Base-by-base conservation (phyloP, 345 rosid species). In the Reutealis trisperma region DNA sequence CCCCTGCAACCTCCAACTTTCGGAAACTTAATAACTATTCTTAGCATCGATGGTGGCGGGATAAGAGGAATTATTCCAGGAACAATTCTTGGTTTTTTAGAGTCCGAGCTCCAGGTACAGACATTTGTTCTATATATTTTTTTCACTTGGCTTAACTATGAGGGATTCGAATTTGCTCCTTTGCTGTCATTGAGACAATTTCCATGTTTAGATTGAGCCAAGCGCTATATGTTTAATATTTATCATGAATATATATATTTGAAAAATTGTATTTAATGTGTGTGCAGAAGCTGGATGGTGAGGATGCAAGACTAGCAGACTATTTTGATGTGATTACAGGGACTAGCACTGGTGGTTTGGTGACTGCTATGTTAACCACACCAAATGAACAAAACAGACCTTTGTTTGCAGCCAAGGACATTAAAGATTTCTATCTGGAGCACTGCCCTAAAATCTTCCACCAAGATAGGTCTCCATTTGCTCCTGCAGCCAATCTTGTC, bases 11-110 rank as follows among this genome's bases (percentile, higher is more conserved):
- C 89, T 41, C 91, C 92, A 5, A 84, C 90, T 21, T 78, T 71
- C 59, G 92, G 93, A 67, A 81, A 83, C 73, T 58, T 83, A 34
- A 57, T 93, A 44, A 93, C 93, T 16, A 68, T 93, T 67, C 96
- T 91, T 21, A 88, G 93, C 79, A 91, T 91, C 10, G 96, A 93
- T 37, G 97, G 97, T 6, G 96, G 97, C 30, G 97, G 97, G 11
- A 85, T 91, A 16, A 83, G 96, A 85, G 97, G 96, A 54, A 55
- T 93, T 10, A 88, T 93, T 49, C 96, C 96, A 0, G 92, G 84
- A 34, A 81, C 80, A 19, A 88, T 93, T 12, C 93, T 93, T 18
- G 82, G 80, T 61, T 87, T 88, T 66, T 79, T 93, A 10, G 97
- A 93, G 77, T 80, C 93, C 8, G 85, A 91, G 73, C 92, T 93